Evolutionary conservation across 768 basidiomycete genomes (phyloP), one percentile per base, ranked within the genome.

Genomic region (Panellus pusillus): DNA sequence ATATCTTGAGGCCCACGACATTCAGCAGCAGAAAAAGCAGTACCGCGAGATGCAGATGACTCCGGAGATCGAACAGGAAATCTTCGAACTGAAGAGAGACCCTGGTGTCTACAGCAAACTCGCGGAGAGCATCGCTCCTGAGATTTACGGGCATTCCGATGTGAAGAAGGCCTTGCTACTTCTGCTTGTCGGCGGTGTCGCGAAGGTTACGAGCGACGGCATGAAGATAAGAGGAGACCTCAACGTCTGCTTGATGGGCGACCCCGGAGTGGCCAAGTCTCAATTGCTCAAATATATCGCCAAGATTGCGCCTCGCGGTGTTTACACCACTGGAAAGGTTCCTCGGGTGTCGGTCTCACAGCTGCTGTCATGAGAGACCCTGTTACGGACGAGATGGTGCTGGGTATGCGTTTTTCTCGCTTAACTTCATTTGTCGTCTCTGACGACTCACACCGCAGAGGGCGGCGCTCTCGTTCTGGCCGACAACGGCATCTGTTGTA

Each of bases 361-460:
- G 97, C 97, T 11, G 97, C 97, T 17, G 97, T 99, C 47, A 98
- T 99, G 94, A 82, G 95, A 41, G 97, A 99, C 67, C 97, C 97
- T 4, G 97, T 98, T 18, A 98, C 97, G 5, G 97, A 98, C 66
- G 97, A 99, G 72, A 98, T 99, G 91, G 97, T 99, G 35, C 77
- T 98, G 44, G 96, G 96, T 94, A 65, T 50, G 91, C 74, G 9
- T 29, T 36, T 43, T 46, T 9, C 18, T 37, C 28, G 41, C 49
- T 4, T 27, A 20, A n/a, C 41, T n/a, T 45, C 31, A 20, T 53
- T 52, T 3, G 57, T 47, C 44, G 36, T 17, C 58, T 9, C 43
- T 55, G 44, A 20, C 24, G 24, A 6, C 32, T 2, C 32, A 14
- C 8, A 14, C 9, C 32, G 2, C 71, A 98, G 97, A 99, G 92